These are phyloP conservation scores for Colletotrichum spinosum DNA, from an alignment of 2,329 filamentous ascomycete genomes.

Conservation along the genomic window DNA sequence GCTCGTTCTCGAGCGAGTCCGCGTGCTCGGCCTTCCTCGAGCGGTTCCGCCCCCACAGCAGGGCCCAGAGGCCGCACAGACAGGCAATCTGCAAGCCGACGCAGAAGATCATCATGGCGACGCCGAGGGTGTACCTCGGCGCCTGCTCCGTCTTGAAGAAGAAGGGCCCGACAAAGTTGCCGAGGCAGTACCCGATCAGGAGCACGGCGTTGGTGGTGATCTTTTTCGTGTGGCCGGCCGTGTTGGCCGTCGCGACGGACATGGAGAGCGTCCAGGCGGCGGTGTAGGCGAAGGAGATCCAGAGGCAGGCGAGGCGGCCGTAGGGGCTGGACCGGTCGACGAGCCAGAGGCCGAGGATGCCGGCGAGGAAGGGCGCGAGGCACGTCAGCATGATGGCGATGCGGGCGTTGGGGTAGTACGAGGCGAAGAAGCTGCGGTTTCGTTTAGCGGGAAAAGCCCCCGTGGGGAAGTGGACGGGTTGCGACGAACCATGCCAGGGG, in stretches of 20 bases:
- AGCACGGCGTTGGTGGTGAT: constrained; percentile 65
- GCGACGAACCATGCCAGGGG: constrained; percentile 25
- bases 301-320: constrained; percentile 42
- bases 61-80: constrained; percentile 7
- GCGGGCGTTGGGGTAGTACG: constrained; percentile 32
- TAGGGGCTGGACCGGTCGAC: constrained; percentile 34
- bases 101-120: constrained; percentile 41
- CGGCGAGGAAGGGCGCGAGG: constrained; percentile 36
- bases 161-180: constrained; percentile 72
- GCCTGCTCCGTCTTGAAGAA: constrained; percentile 51
- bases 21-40: constrained; percentile 22
- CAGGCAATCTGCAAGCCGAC: constrained; percentile 29
- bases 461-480: too few species aligned
- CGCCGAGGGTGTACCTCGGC: constrained; percentile 43
- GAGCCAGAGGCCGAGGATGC: constrained; percentile 36
- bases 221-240: constrained; percentile 75
- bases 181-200: constrained; percentile 44
- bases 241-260: constrained; percentile 70
- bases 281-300: constrained; percentile 44
- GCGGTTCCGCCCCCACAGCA: constrained; percentile 26
- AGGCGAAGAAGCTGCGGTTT: constrained; percentile 22
- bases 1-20: constrained; percentile 12
- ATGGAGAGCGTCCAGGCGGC: constrained; percentile 38
- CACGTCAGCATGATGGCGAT: constrained; percentile 38
- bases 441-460: too few species aligned